Evolutionary conservation across 306 rosid species (phyloP), one percentile per base, ranked within the genome.

Genomic region (Erythrophleum fordii): DNA sequence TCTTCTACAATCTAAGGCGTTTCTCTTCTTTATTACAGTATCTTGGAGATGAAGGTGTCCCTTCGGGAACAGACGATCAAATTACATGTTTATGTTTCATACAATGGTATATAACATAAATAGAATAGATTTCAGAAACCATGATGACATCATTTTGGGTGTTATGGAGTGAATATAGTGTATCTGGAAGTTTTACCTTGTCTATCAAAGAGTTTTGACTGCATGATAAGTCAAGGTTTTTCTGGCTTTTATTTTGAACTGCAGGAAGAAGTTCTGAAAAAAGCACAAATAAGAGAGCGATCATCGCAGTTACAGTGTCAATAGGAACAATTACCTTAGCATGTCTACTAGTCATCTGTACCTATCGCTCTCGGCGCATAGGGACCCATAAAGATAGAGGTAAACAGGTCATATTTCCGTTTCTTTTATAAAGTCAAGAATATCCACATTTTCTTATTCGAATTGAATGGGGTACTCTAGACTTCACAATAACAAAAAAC

Each of bases 261-360:
- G 81, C 75, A 78, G 64, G 18, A 46, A 45, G 41, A 5, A 78
- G 56, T 41, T 5, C 71, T 1, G 29, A 6, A 22, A 80, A 52
- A 44, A 76, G 41, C 39, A 44, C 23, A 39, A 8, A 0, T 44
- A 80, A 68, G 81, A 28, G n/a, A 18, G 12, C 46, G 23, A 70
- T 84, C 59, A 70, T 84, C 22, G 73, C 35, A 76, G 25, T 80
- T 18, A 44, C 87, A 18, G 72, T 64, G 74, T 25, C 75, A 20
- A 10, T 53, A 14, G 87, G 82, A 84, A 5, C 45, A 3, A 41
- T 80, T 46, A 34, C 41, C 51, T 14, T 72, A 18, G 80, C 76
- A 12, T 76, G 22, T 77, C 29, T 84, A 17, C 42, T 80, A 11
- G 68, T 22, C 61, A n/a, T 64, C 39, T 14, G 66, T 34, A 8